These are phyloP conservation scores for Yamadazyma siamensis DNA, from an alignment of 1,139 yeast genomes.

Conservation along the genomic window DNA sequence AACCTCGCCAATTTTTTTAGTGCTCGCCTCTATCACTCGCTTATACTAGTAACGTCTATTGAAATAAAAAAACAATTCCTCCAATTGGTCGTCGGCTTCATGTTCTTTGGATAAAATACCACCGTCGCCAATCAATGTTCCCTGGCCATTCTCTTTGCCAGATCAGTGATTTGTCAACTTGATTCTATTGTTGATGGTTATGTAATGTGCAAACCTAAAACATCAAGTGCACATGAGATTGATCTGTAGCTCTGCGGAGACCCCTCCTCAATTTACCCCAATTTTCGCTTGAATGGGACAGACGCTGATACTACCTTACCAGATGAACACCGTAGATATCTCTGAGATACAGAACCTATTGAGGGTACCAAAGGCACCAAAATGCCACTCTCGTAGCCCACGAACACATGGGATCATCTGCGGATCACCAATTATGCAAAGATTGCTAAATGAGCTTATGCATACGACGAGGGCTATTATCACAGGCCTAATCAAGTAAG, in stretches of 20 bases:
- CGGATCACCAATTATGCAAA: not conserved
- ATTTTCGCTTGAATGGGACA: not conserved
- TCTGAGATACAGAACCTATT: not conserved
- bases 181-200: not conserved
- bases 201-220: too few relatives aligned
- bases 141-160: not conserved
- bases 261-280: not conserved
- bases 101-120: not conserved
- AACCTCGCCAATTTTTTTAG: not conserved
- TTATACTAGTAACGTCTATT: not conserved
- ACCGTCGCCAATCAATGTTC: not conserved
- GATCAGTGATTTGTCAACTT: not conserved
- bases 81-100: not conserved
- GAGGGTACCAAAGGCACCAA: not conserved
- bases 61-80: too few relatives aligned
- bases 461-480: not conserved
- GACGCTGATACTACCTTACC: not conserved
- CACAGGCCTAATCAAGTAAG: conserved; percentile 19
- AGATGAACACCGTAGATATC: not conserved
- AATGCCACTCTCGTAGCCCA: too few relatives aligned
- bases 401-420: too few relatives aligned
- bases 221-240: not conserved
- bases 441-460: not conserved
- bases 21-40: not conserved
- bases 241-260: not conserved